These are phyloP conservation scores for Tuctoria greenei DNA, from an alignment of 176 grass and related monocot genomes.

Conservation along the genomic window DNA sequence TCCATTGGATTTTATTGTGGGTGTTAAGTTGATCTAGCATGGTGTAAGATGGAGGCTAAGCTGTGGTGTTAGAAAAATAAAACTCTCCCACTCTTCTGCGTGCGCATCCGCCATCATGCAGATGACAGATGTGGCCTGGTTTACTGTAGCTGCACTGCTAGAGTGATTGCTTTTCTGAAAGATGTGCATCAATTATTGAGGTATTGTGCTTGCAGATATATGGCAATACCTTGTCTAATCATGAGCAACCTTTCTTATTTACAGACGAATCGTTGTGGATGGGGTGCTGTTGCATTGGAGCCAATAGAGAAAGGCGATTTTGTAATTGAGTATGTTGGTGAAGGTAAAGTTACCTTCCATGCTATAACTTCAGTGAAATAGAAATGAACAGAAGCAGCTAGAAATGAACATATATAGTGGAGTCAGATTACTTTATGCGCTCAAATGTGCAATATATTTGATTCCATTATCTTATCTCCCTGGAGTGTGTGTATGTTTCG, in stretches of 20 bases:
- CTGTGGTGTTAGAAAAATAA: neutral
- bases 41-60: neutral
- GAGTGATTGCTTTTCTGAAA: conserved; percentile 6
- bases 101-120: neutral
- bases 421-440: conserved; percentile 16
- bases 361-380: conserved; percentile 24
- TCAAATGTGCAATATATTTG: neutral
- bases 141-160: neutral
- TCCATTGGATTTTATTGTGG: neutral
- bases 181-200: neutral
- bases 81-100: neutral
- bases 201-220: conserved; percentile 16
- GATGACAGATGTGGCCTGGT: conserved; percentile 8
- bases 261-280: conserved; percentile 89
- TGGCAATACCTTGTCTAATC: conserved; percentile 16
- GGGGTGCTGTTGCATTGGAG: conserved; percentile 89
- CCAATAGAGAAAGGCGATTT: conserved; percentile 86
- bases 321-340: conserved; percentile 97
- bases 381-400: conserved; percentile 18
- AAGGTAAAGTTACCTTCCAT: conserved; percentile 57
- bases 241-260: conserved; percentile 23
- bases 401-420: neutral
- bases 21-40: conserved; percentile 9
- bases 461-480: neutral
- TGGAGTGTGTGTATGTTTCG: neutral